Evolutionary conservation across 768 basidiomycete species (phyloP), one percentile per base, ranked within the genome.

Genomic region (Kondoa malvinella): DNA sequence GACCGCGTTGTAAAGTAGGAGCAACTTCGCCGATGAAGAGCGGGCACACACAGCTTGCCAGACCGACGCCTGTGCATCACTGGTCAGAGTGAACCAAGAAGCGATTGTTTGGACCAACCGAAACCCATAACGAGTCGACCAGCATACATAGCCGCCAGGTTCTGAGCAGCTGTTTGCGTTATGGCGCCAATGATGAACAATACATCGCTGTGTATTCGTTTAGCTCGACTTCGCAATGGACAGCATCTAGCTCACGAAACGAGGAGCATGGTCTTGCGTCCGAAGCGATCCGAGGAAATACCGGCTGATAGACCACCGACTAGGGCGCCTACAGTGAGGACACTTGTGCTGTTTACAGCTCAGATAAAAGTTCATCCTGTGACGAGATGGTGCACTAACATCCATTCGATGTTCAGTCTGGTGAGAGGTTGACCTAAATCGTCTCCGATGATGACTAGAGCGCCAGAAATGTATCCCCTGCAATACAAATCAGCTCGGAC

Each of bases 21-120:
- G 87, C 84, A 26, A 89, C 81, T 76, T 90, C 88, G 74, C 88
- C 87, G 63, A 91, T 88, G 75, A 89, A 89, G 2, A 89, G 80
- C 12, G 88, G 87, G 0, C 87, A 85, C 59, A 87, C 82, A 71
- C 87, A 88, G 2, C 1, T n/a, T 30, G 65, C 56, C 67, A 29
- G 3, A 12, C 67, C 68, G 62, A 26, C 30, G 40, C 40, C 40
- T 50, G 8, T 50, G 40, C 12, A 50, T 50, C 21, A 50, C 12
- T 50, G 40, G 21, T 50, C 21, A n/a, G n/a, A n/a, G 74, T 26
- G 26, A 25, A 60, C 58, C 25, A 60, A 14, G 25, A 60, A 30
- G 29, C 58, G 29, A 25, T 30, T 56, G n/a, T 29, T 64, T 68
- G 14, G 61, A 60, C 14, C 64, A 63, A n/a, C 68, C 68, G 4